Percentiles rank a stretch among this genome's conserved stretches.
Evolutionary conservation across 306 rosid genomes (phyloP).

Genomic region (barrel medic (Medicago truncatula)): DNA sequence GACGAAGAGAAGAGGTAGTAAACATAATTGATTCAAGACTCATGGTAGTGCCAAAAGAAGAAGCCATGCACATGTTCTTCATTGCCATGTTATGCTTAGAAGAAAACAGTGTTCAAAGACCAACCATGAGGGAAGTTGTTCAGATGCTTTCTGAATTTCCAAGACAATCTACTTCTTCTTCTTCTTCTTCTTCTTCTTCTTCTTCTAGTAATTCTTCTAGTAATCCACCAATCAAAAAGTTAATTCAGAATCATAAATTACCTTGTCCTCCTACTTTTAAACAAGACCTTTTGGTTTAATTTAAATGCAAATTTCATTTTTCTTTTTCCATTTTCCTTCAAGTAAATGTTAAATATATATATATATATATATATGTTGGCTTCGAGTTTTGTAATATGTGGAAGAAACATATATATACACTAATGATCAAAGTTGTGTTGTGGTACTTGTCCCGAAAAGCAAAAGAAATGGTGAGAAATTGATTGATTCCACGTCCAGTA

Average conservation of each 20-base stretch:
- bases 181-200: not conserved
- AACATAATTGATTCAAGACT: conserved; percentile 60
- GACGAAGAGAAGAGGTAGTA: conserved; percentile 52
- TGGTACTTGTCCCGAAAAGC: too few species aligned
- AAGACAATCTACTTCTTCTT: conserved; percentile 50
- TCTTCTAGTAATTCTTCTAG: too few species aligned
- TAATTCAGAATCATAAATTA: conserved; percentile 24
- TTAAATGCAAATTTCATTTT: not conserved
- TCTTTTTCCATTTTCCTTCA: not conserved
- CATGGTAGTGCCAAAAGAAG: conserved; percentile 55
- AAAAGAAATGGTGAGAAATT: too few species aligned
- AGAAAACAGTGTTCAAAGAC: conserved; percentile 79
- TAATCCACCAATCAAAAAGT: conserved; percentile 36
- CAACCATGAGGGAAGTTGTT: conserved; percentile 91
- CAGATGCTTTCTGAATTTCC: conserved; percentile 85
- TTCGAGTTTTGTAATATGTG: conserved; percentile 30
- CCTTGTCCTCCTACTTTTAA: conserved; percentile 49
- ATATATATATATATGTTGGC: conserved; percentile 24
- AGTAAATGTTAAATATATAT: conserved; percentile 33
- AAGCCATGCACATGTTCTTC: conserved; percentile 80
- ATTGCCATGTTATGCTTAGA: conserved; percentile 69
- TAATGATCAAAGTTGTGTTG: too few species aligned
- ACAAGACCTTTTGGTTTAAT: conserved; percentile 60
- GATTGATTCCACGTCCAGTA: too few species aligned
- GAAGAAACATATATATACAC: too few species aligned